Evolutionary conservation across 139 green algal genomes (phyloP).

Genomic region (Ettlia oleoabundans): DNA sequence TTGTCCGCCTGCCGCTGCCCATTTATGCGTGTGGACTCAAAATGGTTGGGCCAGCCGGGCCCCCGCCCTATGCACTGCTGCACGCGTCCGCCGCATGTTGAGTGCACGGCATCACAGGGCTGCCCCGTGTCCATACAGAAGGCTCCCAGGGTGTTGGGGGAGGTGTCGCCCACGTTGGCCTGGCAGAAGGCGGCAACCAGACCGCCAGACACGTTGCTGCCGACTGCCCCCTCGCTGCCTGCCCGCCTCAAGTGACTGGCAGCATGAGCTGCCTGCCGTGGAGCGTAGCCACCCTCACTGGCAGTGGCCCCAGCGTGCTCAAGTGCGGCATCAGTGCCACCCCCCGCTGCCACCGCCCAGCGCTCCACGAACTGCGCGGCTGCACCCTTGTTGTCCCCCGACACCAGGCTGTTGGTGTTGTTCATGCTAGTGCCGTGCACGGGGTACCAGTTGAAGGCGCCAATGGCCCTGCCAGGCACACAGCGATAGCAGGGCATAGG

Average conservation of each 20-base stretch:
- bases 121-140: slow-evolving; percentile 83
- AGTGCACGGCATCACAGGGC: slow-evolving; percentile 73
- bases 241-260: neutral
- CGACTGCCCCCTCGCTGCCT: neutral
- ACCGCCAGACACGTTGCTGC: neutral
- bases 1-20: slow-evolving; percentile 59
- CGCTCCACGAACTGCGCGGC: slow-evolving; percentile 77
- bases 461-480: slow-evolving; percentile 39
- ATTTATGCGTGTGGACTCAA: slow-evolving; percentile 73
- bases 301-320: too few species aligned
- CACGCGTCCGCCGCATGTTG: slow-evolving; percentile 77
- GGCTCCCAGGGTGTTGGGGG: slow-evolving; percentile 76
- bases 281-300: too few species aligned
- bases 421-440: slow-evolving; percentile 92
- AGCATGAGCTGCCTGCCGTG: too few species aligned
- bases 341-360: slow-evolving; percentile 24
- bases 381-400: slow-evolving; percentile 87
- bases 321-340: too few species aligned
- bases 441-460: slow-evolving; percentile 76
- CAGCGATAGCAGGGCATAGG: too few species aligned
- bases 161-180: slow-evolving; percentile 80
- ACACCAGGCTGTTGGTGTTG: slow-evolving; percentile 87
- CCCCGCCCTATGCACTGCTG: slow-evolving; percentile 78
- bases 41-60: slow-evolving; percentile 71
- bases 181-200: slow-evolving; percentile 82